Base-by-base conservation (phyloP, 139 green algal species). In the Parachlorella kessleri region DNA sequence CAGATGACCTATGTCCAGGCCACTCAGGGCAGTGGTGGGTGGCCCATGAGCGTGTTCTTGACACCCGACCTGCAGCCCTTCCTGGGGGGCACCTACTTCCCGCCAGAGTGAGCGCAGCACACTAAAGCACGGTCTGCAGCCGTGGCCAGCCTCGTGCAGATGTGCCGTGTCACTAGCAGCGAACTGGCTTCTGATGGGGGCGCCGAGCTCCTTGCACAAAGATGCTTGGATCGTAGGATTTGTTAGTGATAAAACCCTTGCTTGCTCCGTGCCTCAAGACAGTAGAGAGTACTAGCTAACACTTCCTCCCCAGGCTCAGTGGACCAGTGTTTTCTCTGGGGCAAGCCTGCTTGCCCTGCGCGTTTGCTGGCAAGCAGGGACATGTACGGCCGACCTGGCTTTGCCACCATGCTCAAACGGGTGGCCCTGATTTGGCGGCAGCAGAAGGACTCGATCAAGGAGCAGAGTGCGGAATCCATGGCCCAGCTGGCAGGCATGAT, bases 61-160 rank as follows among this genome's bases (percentile, higher is more conserved):
- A 95, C 92, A 2, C 92, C 94, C 28, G 74, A 90, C 8, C 84
- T 96, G 71, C 77, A 95, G 55, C 94, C 94, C 38, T 91, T 98
- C 64, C 89, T 95, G 37, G 93, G 90, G 0, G 86, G 88, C 6
- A 92, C 86, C 23, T 94, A 94, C 79, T 95, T 95, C 54, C 90
- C 88, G 41, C 81, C 87, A 14, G 38, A 85, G 64, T 59, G 48
- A 59, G 48, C 21, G 48, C 48, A 14, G 21, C 14, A 59, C 48
- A 28, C 48, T 59, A 59, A 59, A 59, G 48, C 48, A 18, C 14
- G 21, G 48, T 18, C 48, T 18, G 48, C 48, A 59, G 21, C 14
- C 14, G 48, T 59, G 48, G 48, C n/a, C n/a, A n/a, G n/a, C n/a
- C n/a, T n/a, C n/a, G n/a, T n/a, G n/a, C n/a, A n/a, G n/a, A n/a